phyloP scores from a whole-genome alignment of 345 rosid genomes.

The Durio zibethinus region DNA sequence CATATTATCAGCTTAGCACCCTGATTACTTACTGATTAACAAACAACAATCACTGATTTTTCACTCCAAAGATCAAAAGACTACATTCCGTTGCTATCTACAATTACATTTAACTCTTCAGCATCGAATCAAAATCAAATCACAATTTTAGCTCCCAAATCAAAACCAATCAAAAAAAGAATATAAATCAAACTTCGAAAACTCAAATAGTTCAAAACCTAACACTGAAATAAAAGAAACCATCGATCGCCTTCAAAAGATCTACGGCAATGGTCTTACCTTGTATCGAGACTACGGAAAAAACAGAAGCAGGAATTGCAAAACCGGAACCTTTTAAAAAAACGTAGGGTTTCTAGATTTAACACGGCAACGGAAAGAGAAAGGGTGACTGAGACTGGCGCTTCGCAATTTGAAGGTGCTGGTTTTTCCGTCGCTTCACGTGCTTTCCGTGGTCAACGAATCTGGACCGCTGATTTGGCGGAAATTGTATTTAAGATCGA shows the following conservation, averaged over 20 bases:
- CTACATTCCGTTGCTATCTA: background rate
- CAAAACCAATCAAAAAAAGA: background rate
- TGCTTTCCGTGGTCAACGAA: slow-evolving; percentile 13
- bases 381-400: background rate
- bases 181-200: background rate
- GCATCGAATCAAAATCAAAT: background rate
- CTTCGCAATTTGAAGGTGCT: background rate
- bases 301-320: background rate
- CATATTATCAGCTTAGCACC: background rate
- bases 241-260: background rate
- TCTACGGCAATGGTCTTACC: slow-evolving; percentile 14
- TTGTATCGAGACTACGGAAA: background rate
- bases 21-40: background rate
- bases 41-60: background rate
- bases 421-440: background rate
- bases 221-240: background rate
- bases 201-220: background rate
- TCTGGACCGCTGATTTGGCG: slow-evolving; percentile 10
- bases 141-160: background rate
- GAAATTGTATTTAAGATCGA: background rate
- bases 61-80: slow-evolving; percentile 4
- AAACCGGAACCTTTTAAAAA: background rate
- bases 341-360: slow-evolving; percentile 16
- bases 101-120: background rate
- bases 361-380: background rate